Evolutionary conservation across 768 basidiomycete genomes (phyloP), one percentile per base, ranked within the genome.

Genomic region (Calocera viscosa): DNA sequence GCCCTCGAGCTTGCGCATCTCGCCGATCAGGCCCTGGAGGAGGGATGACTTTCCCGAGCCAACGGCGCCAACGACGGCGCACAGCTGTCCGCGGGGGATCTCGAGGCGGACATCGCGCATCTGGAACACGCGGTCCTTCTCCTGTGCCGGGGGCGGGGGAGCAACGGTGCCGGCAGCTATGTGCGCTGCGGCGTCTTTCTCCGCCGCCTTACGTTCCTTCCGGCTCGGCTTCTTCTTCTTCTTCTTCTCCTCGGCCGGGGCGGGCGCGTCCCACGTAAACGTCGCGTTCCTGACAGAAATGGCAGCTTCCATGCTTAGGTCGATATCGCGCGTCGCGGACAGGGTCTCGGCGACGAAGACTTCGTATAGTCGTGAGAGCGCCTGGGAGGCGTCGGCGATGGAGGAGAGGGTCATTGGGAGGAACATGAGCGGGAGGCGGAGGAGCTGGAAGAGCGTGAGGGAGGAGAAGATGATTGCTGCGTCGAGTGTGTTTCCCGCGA

Each of bases 261-360:
- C 85, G 0, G 88, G 83, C 2, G 85, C 82, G 71, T 96, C 94
- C 94, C 94, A 97, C 0, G 85, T 85, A 77, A 95, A 95, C 12
- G 85, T 82, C 3, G 85, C 92, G 65, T 82, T 80, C 63, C 83
- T 78, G 49, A 91, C 82, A 66, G 82, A 80, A 65, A 96, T 72
- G 1, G 91, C 94, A 34, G 78, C 75, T n/a, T 84, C 78, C 32
- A 89, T 74, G 16, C 78, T 72, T 0, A 75, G 74, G 71, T 93
- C 85, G 17, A 85, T 76, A 2, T 78, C 72, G 64, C 83, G 81
- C 0, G 80, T 82, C 60, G 88, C 84, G 2, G 82, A 80, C 7
- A 90, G 78, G 5, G 84, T 78, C 73, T 97, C 94, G 1, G 92
- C 91, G 64, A 87, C 86, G 73, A 95, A 95, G 28, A 94, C 89